Percentiles rank a stretch among this genome's conserved stretches.
These are phyloP conservation scores for Globisporangium spiculum DNA, from an alignment of 352 stramenopile genomes.

Conservation along the genomic window DNA sequence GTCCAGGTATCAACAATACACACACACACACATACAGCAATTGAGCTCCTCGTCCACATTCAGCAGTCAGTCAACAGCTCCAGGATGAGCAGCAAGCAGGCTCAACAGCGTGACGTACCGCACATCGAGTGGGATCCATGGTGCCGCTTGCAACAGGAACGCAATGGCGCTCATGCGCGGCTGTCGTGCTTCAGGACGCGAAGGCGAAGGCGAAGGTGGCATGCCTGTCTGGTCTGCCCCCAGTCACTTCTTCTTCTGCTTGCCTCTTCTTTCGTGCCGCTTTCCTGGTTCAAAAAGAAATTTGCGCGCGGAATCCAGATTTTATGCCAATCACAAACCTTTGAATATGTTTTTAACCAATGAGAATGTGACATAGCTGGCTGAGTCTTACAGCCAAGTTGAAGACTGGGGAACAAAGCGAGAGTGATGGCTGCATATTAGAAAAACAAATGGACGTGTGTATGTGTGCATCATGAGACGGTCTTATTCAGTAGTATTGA, in stretches of 20 bases:
- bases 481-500: not conserved
- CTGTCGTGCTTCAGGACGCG: not conserved
- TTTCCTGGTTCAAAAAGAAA: not conserved
- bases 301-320: not conserved
- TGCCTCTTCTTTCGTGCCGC: not conserved
- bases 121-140: constrained; percentile 47
- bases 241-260: not conserved
- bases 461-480: not conserved
- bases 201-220: not conserved
- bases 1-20: not conserved
- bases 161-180: constrained; percentile 25
- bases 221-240: constrained; percentile 9
- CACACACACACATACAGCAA: not conserved
- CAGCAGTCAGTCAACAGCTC: not conserved
- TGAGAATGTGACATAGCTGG: not conserved
- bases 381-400: not conserved
- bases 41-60: not conserved
- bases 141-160: constrained; percentile 55
- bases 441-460: not conserved
- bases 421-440: not conserved
- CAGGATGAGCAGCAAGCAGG: not conserved
- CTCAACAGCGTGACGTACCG: constrained; percentile 17
- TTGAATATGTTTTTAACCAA: not conserved
- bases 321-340: not conserved
- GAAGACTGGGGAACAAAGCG: not conserved